These are phyloP conservation scores for Beauveria pseudobassiana DNA, from an alignment of 2,329 filamentous ascomycete species.

Conservation along the genomic window DNA sequence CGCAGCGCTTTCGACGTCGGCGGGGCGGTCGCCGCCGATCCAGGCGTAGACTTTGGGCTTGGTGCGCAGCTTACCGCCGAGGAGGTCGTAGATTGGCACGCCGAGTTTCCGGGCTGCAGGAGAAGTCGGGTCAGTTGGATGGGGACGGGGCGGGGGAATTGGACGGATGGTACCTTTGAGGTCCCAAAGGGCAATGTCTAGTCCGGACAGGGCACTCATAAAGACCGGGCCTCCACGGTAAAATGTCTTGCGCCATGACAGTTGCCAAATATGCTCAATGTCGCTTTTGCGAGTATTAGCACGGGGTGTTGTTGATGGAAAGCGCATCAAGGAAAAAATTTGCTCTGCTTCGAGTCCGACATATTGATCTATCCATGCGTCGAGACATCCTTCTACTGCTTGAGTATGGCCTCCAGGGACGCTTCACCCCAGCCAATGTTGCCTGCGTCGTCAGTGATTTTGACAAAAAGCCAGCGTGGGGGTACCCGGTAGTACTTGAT, in stretches of 20 bases:
- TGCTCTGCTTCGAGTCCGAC: conserved; percentile 65
- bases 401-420: conserved; percentile 64
- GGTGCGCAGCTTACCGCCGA: conserved; percentile 66
- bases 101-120: conserved; percentile 36
- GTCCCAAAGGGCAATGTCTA: conserved; percentile 77
- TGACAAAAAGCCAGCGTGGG: conserved; percentile 72
- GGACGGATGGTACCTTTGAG: conserved; percentile 44
- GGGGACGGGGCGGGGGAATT: no score
- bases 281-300: conserved; percentile 38
- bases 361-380: conserved; percentile 56
- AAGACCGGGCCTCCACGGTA: conserved; percentile 74
- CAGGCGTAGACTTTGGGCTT: conserved; percentile 68
- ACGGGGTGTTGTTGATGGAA: background rate
- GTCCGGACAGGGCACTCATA: conserved; percentile 69
- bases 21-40: conserved; percentile 68
- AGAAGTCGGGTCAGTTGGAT: no score
- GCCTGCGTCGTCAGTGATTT: conserved; percentile 60
- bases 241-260: conserved; percentile 62
- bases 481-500: conserved; percentile 71
- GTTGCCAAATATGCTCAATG: conserved; percentile 77
- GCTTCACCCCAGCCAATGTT: conserved; percentile 67
- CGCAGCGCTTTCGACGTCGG: conserved; percentile 57
- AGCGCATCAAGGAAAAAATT: conserved; percentile 12
- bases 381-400: conserved; percentile 65
- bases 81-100: conserved; percentile 64